These are phyloP conservation scores for Penicillium arizonense DNA, from an alignment of 495 filamentous ascomycete genomes.

Conservation along the genomic window DNA sequence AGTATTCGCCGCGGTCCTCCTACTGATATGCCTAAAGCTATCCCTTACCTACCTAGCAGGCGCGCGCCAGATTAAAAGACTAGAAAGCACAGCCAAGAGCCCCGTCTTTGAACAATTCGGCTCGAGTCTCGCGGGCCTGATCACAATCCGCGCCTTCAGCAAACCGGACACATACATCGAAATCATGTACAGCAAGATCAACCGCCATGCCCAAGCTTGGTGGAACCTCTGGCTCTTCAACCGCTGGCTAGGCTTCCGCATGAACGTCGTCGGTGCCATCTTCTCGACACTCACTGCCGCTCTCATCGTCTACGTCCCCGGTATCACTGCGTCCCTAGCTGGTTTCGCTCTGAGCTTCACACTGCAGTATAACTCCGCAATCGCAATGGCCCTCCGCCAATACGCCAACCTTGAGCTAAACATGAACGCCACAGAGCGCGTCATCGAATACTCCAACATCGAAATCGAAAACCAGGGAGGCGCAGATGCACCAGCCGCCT, in stretches of 20 bases:
- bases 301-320: conserved; percentile 59
- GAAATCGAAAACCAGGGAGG: conserved; percentile 62
- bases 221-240: conserved; percentile 72
- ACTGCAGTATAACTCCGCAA: conserved; percentile 50
- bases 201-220: conserved; percentile 58
- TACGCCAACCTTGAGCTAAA: conserved; percentile 64
- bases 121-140: conserved; percentile 65
- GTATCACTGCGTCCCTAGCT: conserved; percentile 71
- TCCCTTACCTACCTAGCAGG: conserved; percentile 61
- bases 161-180: conserved; percentile 62
- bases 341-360: conserved; percentile 73
- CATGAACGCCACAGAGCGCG: conserved; percentile 83
- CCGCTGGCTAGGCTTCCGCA: conserved; percentile 72
- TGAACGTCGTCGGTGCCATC: conserved; percentile 66
- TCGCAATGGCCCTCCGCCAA: conserved; percentile 46
- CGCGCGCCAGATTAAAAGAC: conserved; percentile 72
- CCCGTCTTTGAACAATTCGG: conserved; percentile 79
- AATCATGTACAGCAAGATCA: conserved; percentile 64
- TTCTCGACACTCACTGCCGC: conserved; percentile 65
- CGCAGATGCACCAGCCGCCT: conserved; percentile 66
- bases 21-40: conserved; percentile 52
- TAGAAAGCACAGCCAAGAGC: conserved; percentile 70
- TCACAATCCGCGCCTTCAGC: conserved; percentile 73
- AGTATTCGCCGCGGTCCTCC: conserved; percentile 19
- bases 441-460: conserved; percentile 76